These are phyloP conservation scores for Cardamine resedifolia DNA, from an alignment of 345 rosid genomes.

Conservation along the genomic window DNA sequence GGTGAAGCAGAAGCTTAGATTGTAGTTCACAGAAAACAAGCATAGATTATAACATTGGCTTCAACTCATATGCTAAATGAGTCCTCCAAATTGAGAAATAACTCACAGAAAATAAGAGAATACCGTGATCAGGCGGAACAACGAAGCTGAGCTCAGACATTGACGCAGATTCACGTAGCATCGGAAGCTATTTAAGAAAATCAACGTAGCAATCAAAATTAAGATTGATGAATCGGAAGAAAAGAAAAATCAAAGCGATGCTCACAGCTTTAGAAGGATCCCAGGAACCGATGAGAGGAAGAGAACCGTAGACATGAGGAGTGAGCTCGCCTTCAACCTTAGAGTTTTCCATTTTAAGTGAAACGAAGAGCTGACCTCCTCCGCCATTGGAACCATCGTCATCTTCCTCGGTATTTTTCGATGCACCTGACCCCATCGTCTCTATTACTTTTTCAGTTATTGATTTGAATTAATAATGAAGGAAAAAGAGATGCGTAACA, in stretches of 20 bases:
- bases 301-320: constrained; percentile 95
- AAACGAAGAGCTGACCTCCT: constrained; percentile 85
- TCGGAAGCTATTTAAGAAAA: constrained; percentile 52
- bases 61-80: background rate
- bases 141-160: constrained; percentile 94
- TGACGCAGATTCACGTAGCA: constrained; percentile 92
- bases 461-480: constrained; percentile 12
- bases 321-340: constrained; percentile 77
- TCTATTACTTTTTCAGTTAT: background rate
- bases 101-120: background rate
- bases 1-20: background rate
- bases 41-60: constrained; percentile 12
- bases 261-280: constrained; percentile 88
- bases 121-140: constrained; percentile 97
- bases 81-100: background rate
- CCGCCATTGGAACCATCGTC: constrained; percentile 64
- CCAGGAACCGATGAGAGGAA: constrained; percentile 92
- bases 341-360: constrained; percentile 84
- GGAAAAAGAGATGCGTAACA: background rate
- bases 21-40: background rate
- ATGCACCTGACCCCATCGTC: constrained; percentile 74
- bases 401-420: constrained; percentile 61
- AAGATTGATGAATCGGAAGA: background rate
- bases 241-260: background rate
- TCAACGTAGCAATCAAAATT: background rate